A percentile compares a stretch with the other conserved stretches of the same genome.
Evolutionary conservation across 2,329 filamentous ascomycete genomes (phyloP).

Genomic region (Domatiomyces catenatus): DNA sequence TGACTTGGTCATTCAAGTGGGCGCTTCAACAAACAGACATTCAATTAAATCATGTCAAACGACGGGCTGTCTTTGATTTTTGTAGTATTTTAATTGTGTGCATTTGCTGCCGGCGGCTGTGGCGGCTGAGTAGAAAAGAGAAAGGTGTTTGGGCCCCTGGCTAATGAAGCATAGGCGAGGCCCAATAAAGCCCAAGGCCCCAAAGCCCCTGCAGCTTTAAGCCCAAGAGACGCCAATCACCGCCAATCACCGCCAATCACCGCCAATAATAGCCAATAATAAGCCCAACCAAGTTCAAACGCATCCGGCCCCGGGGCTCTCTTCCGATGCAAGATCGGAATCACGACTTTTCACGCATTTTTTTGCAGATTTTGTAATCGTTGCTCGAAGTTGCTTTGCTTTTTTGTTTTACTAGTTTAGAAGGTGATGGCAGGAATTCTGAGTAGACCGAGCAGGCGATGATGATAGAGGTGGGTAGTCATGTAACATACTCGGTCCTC

Average conservation of each 20-base stretch:
- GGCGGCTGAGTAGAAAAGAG: neutral
- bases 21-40: slow-evolving; percentile 10
- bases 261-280: neutral
- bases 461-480: neutral
- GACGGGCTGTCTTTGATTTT: slow-evolving; percentile 1
- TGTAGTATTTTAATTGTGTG: neutral
- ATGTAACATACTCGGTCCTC: neutral
- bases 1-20: slow-evolving; percentile 10
- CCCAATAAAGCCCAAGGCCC: neutral
- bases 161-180: neutral
- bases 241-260: no score
- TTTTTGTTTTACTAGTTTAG: neutral
- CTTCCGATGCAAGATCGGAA: neutral
- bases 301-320: neutral
- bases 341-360: neutral
- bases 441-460: neutral
- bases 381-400: neutral
- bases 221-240: neutral
- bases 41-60: slow-evolving; percentile 12
- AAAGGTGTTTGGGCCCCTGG: neutral
- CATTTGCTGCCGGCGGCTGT: no score
- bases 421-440: neutral
- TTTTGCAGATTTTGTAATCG: neutral
- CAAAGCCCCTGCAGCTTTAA: neutral
- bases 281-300: neutral